phyloP scores from a whole-genome alignment of 441 rosid species.

The Adansonia grandidieri region DNA sequence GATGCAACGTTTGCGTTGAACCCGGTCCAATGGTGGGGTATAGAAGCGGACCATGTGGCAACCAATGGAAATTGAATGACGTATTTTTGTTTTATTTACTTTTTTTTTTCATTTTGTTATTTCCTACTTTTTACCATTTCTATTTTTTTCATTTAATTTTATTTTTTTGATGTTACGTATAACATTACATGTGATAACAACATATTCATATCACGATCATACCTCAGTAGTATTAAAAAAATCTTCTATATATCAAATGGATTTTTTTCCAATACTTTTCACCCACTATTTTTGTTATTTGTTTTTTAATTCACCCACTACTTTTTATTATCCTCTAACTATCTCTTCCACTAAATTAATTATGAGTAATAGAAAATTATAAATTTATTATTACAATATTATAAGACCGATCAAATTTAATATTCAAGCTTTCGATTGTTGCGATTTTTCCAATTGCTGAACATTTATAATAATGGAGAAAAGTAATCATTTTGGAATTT shows the following conservation, averaged over 20 bases:
- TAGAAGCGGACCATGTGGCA: constrained; percentile 18
- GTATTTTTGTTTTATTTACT: background rate
- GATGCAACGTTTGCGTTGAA: constrained; percentile 22
- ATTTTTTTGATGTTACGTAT: background rate
- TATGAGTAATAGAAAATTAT: no score
- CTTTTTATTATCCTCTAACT: no score
- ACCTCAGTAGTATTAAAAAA: background rate
- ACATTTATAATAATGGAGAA: no score
- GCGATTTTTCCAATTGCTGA: no score
- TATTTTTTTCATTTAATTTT: background rate
- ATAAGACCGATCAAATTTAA: no score
- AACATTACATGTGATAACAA: background rate
- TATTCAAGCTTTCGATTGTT: no score
- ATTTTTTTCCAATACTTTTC: background rate
- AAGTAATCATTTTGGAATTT: no score
- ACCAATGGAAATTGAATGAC: background rate
- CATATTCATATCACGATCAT: background rate
- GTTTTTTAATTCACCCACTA: background rate
- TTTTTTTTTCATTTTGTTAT: no score
- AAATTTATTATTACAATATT: no score
- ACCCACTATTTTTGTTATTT: background rate
- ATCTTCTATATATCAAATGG: background rate
- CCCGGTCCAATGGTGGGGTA: constrained; percentile 27
- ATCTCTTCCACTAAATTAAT: no score
- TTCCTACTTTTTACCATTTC: no score